phyloP scores from a whole-genome alignment of 805 yeast species.

The Kodamaea hsintzibuensis region DNA sequence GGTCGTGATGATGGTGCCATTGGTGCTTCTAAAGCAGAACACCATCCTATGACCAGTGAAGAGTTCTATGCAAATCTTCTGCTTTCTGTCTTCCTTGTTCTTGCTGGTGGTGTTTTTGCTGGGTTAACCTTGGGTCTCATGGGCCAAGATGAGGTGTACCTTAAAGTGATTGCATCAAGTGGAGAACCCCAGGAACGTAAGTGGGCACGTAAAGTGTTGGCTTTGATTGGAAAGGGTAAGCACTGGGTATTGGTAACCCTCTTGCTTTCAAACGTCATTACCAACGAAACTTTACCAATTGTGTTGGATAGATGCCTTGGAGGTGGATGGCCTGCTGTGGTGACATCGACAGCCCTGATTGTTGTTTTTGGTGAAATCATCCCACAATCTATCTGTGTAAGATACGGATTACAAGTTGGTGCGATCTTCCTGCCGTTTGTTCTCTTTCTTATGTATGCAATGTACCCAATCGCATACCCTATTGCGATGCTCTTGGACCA shows the following conservation, averaged over 20 bases:
- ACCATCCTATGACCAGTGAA: slow-evolving; percentile 28
- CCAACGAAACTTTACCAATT: slow-evolving; percentile 92
- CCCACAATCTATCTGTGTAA: slow-evolving; percentile 90
- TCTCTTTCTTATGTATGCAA: slow-evolving; percentile 73
- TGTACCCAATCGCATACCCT: slow-evolving; percentile 94
- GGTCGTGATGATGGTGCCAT: slow-evolving; percentile 5
- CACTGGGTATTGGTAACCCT: slow-evolving; percentile 96
- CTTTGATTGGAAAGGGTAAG: slow-evolving; percentile 76
- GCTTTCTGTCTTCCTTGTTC: slow-evolving; percentile 60
- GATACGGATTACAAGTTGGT: slow-evolving; percentile 91
- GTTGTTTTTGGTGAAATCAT: slow-evolving; percentile 95
- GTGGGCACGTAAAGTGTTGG: slow-evolving; percentile 70
- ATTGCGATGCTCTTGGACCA: slow-evolving; percentile 78
- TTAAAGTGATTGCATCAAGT: slow-evolving; percentile 85
- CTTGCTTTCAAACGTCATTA: slow-evolving; percentile 81
- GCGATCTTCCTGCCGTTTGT: slow-evolving; percentile 91
- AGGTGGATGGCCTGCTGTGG: slow-evolving; percentile 97
- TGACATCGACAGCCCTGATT: slow-evolving; percentile 87
- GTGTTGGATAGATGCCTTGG: slow-evolving; percentile 91
- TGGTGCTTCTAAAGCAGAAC: not conserved
- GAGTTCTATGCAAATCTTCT: slow-evolving; percentile 49
- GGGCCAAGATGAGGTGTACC: slow-evolving; percentile 97
- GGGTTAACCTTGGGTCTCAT: slow-evolving; percentile 92
- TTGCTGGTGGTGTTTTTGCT: slow-evolving; percentile 88
- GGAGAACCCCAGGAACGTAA: slow-evolving; percentile 73